A percentile compares a stretch with the other conserved stretches of the same genome.
Conservation (phyloP, 177 flowering plant species). For the Vitis hybrid region DNA sequence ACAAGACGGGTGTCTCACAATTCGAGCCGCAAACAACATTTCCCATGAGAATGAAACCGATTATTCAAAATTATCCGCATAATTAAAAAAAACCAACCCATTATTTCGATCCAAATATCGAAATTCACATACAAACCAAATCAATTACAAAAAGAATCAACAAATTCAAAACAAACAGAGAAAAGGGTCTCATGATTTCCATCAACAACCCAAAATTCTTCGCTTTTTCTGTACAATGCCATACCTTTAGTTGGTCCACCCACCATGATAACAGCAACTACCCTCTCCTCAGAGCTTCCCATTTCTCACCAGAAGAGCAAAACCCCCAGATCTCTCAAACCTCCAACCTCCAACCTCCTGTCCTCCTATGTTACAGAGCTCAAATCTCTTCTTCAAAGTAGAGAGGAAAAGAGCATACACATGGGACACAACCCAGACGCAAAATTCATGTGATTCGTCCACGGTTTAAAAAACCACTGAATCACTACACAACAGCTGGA, state of each 20-base stretch:
- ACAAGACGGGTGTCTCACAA: not conserved
- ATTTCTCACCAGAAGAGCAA: constrained; percentile 21
- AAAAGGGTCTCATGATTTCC: constrained; percentile 1
- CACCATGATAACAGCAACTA: constrained; percentile 90
- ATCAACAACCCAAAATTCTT: not conserved
- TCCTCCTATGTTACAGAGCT: not conserved
- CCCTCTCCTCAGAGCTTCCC: constrained; percentile 67
- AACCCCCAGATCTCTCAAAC: constrained; percentile 19
- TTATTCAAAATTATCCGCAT: too few species aligned
- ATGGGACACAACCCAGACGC: not conserved
- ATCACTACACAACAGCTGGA: too few species aligned
- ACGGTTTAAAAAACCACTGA: too few species aligned
- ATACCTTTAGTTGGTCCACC: constrained; percentile 91
- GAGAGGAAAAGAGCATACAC: not conserved
- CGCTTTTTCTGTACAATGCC: not conserved
- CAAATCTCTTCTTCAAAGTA: too few species aligned
- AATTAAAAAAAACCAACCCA: too few species aligned
- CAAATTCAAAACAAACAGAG: constrained; percentile 1
- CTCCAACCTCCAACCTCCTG: not conserved
- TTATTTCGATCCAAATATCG: too few species aligned
- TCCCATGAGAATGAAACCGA: not conserved
- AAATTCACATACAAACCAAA: too few species aligned
- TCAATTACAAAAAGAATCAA: not conserved
- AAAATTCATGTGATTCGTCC: too few species aligned
- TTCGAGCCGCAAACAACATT: not conserved